A percentile compares a stretch with the other conserved stretches of the same genome.
Evolutionary conservation across 176 grass and related monocot genomes (phyloP).

Genomic region (Bothriochloa decipiens): DNA sequence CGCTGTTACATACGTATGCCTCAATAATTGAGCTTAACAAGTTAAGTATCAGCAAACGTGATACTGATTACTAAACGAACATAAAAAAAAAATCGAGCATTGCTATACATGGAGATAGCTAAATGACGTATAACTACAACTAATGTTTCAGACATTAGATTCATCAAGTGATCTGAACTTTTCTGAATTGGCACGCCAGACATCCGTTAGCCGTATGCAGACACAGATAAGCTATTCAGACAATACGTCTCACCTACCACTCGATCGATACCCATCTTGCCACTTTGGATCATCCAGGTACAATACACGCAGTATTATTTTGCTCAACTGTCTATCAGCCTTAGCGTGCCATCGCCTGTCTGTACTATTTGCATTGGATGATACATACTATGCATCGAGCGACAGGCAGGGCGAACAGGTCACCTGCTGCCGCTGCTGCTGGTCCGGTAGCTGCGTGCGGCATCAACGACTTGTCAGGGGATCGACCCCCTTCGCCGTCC

Average conservation of each 20-base stretch:
- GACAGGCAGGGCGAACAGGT: conserved; percentile 21
- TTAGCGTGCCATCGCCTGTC: background rate
- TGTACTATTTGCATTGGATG: background rate
- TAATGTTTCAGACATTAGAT: background rate
- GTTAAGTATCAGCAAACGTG: background rate
- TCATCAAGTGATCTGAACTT: conserved; percentile 17
- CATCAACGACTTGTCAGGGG: conserved; percentile 43
- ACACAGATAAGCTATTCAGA: conserved; percentile 8
- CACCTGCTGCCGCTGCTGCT: background rate
- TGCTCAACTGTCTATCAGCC: background rate
- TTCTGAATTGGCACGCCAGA: background rate
- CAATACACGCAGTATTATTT: background rate
- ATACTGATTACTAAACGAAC: background rate
- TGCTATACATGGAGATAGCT: background rate
- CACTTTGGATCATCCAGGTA: background rate
- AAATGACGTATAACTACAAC: background rate
- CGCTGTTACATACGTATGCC: background rate
- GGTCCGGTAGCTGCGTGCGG: background rate
- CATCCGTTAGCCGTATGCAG: background rate
- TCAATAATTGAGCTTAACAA: conserved; percentile 30
- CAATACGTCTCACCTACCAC: conserved; percentile 5
- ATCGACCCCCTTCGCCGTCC: background rate
- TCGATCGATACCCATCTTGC: background rate
- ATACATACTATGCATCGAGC: background rate
- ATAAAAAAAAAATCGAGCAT: background rate